Evolutionary conservation across 345 rosid species (phyloP), one percentile per base, ranked within the genome.

Genomic region (Eutrema japonicum): DNA sequence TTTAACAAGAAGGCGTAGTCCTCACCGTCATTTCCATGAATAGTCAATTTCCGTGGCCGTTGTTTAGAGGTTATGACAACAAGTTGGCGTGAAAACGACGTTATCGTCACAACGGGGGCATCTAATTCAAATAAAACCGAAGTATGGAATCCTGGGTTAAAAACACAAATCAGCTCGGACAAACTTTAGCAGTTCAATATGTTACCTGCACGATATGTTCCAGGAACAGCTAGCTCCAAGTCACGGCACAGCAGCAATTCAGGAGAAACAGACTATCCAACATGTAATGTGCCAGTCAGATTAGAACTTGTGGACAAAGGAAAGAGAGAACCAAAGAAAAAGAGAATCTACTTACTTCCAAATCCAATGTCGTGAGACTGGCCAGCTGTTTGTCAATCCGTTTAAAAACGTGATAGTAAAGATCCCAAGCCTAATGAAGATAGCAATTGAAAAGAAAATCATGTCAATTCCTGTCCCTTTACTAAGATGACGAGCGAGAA

Each of bases 151-250:
- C 35, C 26, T 57, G 55, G 55, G 51, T 32, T 71, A 58, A 50
- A 33, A 38, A 41, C 48, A 52, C 46, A 71, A 14, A 65, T 64
- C 80, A 59, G 73, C 58, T 42, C 8, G 37, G 72, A 68, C 30
- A 45, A 27, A 59, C 77, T 51, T 49, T 42, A 29, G 64, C 30
- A 69, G 36, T 48, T 75, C 14, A 72, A 52, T 40, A 11, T 12
- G 29, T 67, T 85, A 92, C 99, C 97, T 33, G 98, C 89, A 77
- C 87, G 85, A 76, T 95, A 95, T 68, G 97, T 92, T 70, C 98
- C 99, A 46, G 99, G 99, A 80, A 95, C 97, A 33, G 99, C 99
- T 55, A 95, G 99, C 89, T 92, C 88, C 82, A 95, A 82, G 78
- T 92, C 76, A 50, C 88, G 85, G 80, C 98, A 95, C 60, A 85